Base-by-base conservation (phyloP, 805 yeast genomes). In the Wickerhamomyces bovis region DNA sequence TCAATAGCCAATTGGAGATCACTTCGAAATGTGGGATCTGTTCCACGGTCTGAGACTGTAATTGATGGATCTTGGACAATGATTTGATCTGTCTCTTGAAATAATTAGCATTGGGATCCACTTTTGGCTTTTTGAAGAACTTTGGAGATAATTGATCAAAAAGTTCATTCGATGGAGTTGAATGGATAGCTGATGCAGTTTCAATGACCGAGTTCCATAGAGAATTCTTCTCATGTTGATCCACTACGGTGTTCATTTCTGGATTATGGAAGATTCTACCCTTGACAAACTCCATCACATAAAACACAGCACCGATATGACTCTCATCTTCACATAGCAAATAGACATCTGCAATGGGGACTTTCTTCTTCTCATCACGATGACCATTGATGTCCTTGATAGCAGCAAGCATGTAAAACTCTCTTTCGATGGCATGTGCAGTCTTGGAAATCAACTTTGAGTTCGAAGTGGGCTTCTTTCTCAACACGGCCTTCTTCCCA, bases 391-490 rank as follows among this genome's bases (percentile, higher is more conserved):
- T 57, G 8, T 52, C 49, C 38, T 55, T 54, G 31, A 69, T 54
- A n/a, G 70, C 67, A 41, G 68, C 68, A 28, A 78, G 57, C 61
- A 80, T 71, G 57, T 69, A 69, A 54, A 74, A 80, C 56, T 80
- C 86, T 16, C 85, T 58, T 53, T 80, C 85, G 28, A 80, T 76
- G 4, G 84, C 76, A 58, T 80, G 86, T 1, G 86, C 84, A 8
- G 79, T 70, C 52, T 69, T 73, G 16, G 80, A 72, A 16, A 78
- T 72, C 41, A 80, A 64, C 47, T 73, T 66, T 31, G 67, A 67
- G 51, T 75, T 76, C 3, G 75, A 61, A 8, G 73, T 68, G 0
- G 86, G 86, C 55, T 80, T 80, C 52, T 80, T 68, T 46, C 86
- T 65, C 43, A 80, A 66, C 3, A 80, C 85, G 45, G 69, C 72